Evolutionary conservation across 108 stramenopile genomes (phyloP).

Genomic region (Pseudonitzschia multiseries): DNA sequence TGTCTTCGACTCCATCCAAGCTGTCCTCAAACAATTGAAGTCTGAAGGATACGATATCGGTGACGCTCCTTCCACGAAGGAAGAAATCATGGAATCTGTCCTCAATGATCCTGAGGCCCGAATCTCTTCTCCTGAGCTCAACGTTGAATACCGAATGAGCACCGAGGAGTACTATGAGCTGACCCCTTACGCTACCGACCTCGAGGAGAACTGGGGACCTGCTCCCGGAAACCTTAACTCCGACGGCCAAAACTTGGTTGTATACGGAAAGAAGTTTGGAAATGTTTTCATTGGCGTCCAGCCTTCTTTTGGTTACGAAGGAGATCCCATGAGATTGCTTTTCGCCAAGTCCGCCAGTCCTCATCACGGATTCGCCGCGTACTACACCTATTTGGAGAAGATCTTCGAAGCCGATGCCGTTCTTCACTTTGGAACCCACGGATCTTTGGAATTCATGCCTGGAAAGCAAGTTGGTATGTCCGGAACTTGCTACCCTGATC

Average conservation of each 20-base stretch:
- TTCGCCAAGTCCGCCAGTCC: conserved; percentile 97
- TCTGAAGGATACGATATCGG: conserved; percentile 90
- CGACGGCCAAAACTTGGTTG: conserved; percentile 93
- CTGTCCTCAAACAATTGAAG: conserved; percentile 87
- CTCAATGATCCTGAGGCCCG: conserved; percentile 94
- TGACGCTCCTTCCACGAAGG: conserved; percentile 79
- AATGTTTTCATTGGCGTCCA: conserved; percentile 97
- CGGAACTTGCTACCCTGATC: conserved; percentile 96
- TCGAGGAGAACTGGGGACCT: conserved; percentile 98
- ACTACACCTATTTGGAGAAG: conserved; percentile 98
- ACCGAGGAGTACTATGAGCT: conserved; percentile 94
- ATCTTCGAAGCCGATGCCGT: conserved; percentile 95
- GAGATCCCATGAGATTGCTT: conserved; percentile 90
- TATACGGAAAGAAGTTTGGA: conserved; percentile 95
- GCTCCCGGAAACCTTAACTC: conserved; percentile 97
- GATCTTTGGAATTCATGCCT: conserved; percentile 96
- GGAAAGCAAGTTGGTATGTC: conserved; percentile 99
- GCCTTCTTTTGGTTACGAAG: conserved; percentile 96
- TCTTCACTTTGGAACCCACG: conserved; percentile 96
- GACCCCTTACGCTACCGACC: conserved; percentile 90
- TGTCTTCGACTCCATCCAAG: conserved; percentile 97
- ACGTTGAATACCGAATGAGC: conserved; percentile 95
- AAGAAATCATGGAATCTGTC: conserved; percentile 84
- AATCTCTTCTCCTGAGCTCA: conserved; percentile 92
- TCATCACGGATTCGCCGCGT: conserved; percentile 97